Conservation (phyloP, 495 filamentous ascomycete genomes). For the Lophiotrema nucula region DNA sequence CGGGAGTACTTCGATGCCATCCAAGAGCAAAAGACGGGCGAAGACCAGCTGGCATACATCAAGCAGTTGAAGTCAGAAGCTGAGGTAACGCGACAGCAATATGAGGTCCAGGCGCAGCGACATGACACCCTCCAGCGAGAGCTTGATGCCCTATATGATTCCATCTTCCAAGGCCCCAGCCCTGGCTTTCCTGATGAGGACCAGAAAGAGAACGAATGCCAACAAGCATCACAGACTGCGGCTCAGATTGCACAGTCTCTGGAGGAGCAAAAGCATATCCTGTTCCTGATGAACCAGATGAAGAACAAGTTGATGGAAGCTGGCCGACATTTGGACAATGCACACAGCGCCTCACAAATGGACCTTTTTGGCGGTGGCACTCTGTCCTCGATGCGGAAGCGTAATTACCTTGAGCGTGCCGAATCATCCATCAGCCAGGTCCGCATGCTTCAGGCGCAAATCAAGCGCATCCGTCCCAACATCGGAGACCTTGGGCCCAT, state of each 20-base stretch:
- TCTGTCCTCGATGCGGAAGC: slow-evolving; percentile 43
- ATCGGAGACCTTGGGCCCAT: slow-evolving; percentile 28
- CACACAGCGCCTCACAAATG: slow-evolving; percentile 27
- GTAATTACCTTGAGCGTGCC: slow-evolving; percentile 45
- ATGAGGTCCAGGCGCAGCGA: slow-evolving; percentile 29
- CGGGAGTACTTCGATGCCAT: slow-evolving; percentile 49
- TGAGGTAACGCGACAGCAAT: slow-evolving; percentile 6
- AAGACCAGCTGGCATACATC: slow-evolving; percentile 41
- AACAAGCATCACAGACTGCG: slow-evolving; percentile 32
- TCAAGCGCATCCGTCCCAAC: slow-evolving; percentile 36
- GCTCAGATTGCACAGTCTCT: slow-evolving; percentile 28
- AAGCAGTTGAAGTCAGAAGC: slow-evolving; percentile 23
- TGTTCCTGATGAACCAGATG: slow-evolving; percentile 28
- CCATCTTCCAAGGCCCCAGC: slow-evolving; percentile 49
- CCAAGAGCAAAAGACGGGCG: slow-evolving; percentile 42
- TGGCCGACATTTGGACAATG: slow-evolving; percentile 10
- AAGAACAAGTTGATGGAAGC: slow-evolving; percentile 18
- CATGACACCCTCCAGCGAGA: slow-evolving; percentile 41
- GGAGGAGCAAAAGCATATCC: slow-evolving; percentile 35
- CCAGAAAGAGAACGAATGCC: slow-evolving; percentile 37
- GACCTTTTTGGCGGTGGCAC: slow-evolving; percentile 27
- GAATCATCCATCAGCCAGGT: slow-evolving; percentile 32
- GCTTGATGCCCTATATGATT: slow-evolving; percentile 33
- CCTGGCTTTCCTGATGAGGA: slow-evolving; percentile 52
- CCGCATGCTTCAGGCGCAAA: slow-evolving; percentile 39